Base-by-base conservation (phyloP, 768 basidiomycete species). In the Agaricus blazei region DNA sequence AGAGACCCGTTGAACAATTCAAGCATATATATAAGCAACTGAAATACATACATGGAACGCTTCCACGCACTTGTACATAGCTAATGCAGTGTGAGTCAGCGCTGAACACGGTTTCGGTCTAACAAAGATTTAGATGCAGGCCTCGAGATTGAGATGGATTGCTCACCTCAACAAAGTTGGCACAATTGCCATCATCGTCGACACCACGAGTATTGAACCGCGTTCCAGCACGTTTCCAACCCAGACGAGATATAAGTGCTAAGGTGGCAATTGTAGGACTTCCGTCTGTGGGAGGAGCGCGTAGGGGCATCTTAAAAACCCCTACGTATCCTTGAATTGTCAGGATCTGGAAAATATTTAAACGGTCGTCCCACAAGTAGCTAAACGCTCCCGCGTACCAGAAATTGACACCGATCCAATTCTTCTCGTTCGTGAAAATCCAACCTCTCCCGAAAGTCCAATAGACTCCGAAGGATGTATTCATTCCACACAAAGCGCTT, bases 161-260 rank as follows among this genome's bases (percentile, higher is more conserved):
- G 24, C 81, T 52, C 62, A 85, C 92, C 82, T 99, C 97, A 6
- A 96, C 96, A 69, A 97, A 98, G 65, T 98, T 98, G 31, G 96
- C 96, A 29, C 87, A 88, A 65, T 94, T 86, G 37, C 95, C 93
- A 60, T 94, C 90, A 66, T 97, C 95, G 65, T 98, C 95, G 9
- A 98, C 90, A 1, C 96, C 96, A 56, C 96, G 82, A 11, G 94
- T 94, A 67, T 97, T 98, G 74, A 98, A 99, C 38, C 97, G 83
- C 19, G 97, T 98, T 3, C 97, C 97, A 26, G 97, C 95, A 60
- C 96, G 80, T 71, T 93, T 95, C 87, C 91, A 95, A 9, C 94
- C 88, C 4, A 98, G 77, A 40, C 97, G 78, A 11, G 90, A 93
- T 48, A 98, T 88, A 54, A 99, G 71, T 3, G 86, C 82, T 23